Conservation (phyloP, 306 rosid genomes). For the Corylus avellana region DNA sequence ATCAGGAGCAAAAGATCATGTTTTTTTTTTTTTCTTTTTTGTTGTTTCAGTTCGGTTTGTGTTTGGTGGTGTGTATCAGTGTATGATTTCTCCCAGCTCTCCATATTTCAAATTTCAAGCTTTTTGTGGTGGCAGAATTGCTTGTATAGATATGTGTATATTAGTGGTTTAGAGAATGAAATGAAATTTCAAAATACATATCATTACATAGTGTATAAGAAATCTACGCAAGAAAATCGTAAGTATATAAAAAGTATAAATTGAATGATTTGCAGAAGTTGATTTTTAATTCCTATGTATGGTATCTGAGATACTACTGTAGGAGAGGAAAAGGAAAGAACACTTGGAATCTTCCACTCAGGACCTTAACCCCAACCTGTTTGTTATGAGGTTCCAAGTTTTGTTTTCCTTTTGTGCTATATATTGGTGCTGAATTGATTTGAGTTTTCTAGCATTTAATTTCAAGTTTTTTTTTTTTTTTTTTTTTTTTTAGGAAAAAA, state of each 20-base stretch:
- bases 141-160: neutral
- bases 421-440: neutral
- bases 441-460: neutral
- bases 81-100: neutral
- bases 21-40: neutral
- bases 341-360: neutral
- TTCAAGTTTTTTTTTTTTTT: neutral
- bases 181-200: neutral
- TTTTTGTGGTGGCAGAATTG: neutral
- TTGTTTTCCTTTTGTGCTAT: neutral
- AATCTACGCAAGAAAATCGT: neutral
- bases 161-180: neutral
- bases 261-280: neutral
- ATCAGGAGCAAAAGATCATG: neutral
- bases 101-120: neutral
- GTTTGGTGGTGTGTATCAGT: neutral
- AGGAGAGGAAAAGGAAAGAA: neutral
- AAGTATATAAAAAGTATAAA: neutral
- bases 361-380: neutral
- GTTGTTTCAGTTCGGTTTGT: slow-evolving; percentile 1
- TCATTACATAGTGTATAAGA: neutral
- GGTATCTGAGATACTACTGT: neutral
- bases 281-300: neutral
- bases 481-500: no score
- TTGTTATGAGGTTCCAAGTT: neutral